Evolutionary conservation across 2,329 filamentous ascomycete genomes (phyloP).

Genomic region (Epichloe aotearoae): DNA sequence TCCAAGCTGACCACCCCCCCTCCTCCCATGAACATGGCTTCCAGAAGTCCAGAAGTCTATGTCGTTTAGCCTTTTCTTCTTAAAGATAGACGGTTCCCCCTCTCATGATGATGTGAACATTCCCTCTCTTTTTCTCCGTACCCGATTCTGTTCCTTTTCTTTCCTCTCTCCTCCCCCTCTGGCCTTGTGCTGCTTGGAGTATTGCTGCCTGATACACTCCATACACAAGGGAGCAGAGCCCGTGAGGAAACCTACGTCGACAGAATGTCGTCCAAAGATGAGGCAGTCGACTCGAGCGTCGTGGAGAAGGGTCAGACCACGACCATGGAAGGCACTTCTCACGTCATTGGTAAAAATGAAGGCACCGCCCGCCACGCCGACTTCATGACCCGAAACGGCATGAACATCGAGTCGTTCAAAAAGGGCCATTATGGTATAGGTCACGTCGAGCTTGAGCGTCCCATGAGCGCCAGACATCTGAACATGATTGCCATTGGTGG

Average conservation of each 20-base stretch:
- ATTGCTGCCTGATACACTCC: not conserved
- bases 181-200: not conserved
- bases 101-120: not conserved
- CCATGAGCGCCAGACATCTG: slow-evolving; percentile 40
- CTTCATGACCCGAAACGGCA: slow-evolving; percentile 24
- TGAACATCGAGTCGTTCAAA: slow-evolving; percentile 26
- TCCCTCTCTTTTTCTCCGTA: no score
- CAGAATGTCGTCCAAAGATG: slow-evolving; percentile 11
- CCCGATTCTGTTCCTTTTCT: not conserved
- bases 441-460: slow-evolving; percentile 24
- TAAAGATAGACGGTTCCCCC: not conserved
- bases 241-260: not conserved
- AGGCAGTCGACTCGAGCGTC: slow-evolving; percentile 5
- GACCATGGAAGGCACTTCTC: slow-evolving; percentile 8
- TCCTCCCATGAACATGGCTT: slow-evolving; percentile 5
- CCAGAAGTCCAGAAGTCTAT: slow-evolving; percentile 1
- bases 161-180: not conserved
- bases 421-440: slow-evolving; percentile 20
- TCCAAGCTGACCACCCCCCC: not conserved
- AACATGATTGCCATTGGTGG: slow-evolving; percentile 51
- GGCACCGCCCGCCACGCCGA: slow-evolving; percentile 14
- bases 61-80: not conserved
- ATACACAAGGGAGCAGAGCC: not conserved
- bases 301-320: slow-evolving; percentile 11
- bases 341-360: slow-evolving; percentile 7